Evolutionary conservation across 805 yeast species (phyloP), one percentile per base, ranked within the genome.

Genomic region (Huiozyma sinensis): DNA sequence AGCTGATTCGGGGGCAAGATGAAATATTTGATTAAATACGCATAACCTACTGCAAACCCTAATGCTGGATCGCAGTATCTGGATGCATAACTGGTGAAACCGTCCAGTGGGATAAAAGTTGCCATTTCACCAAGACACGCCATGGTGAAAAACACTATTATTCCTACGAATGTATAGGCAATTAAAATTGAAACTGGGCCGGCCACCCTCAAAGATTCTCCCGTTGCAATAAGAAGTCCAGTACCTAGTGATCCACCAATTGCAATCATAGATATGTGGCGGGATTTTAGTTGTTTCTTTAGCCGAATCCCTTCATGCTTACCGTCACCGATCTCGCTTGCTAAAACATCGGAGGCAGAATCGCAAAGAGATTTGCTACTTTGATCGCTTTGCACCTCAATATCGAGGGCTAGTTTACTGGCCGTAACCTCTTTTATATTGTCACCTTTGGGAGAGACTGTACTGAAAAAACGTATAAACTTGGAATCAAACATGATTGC

Each of bases 61-160:
- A 65, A 49, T 10, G 73, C 67, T 24, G 67, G 68, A 54, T 70
- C 74, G 37, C 75, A 59, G 51, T 76, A 76, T 12, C 62, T 57
- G 10, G 52, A 47, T 42, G 81, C 72, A 55, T 77, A 77, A 47
- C 79, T 76, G 17, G 80, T 72, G 55, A 77, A 79, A 10, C 83
- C 83, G 50, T 76, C 79, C 49, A 78, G 63, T 3, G 86, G 86
- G 45, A 79, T 68, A 51, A 70, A 77, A 11, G 84, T 72, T 30
- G 84, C 81, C 52, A 79, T 67, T 61, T 79, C 45, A n/a, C 45
- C 45, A n/a, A 42, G 50, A 73, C 76, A 72, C 47, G 70, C 40
- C 46, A 47, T 45, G 12, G 78, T 77, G 51, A 74, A 70, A 47
- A 71, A 73, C 49, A 81, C 72, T 59, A 75, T 73, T 46, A 73